Conservation (phyloP, 2,329 filamentous ascomycete species). For the Neophaeococcomyces mojaviensis region DNA sequence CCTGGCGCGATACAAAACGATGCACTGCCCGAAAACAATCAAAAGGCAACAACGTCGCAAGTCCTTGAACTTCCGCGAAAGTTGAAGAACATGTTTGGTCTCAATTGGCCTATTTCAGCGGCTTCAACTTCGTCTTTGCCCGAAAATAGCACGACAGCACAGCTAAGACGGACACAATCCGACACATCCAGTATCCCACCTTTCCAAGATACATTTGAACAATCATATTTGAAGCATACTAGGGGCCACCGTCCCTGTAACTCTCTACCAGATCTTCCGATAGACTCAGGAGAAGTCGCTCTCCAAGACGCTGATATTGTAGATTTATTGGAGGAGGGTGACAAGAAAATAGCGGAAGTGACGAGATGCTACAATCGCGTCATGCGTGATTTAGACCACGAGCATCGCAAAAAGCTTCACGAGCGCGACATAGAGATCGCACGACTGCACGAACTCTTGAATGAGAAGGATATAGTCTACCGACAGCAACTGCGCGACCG, state of each 20-base stretch:
- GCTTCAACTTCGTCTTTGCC: not conserved
- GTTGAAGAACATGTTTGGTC: not conserved
- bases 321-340: not conserved
- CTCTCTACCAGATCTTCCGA: not conserved
- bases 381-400: slow-evolving; percentile 27
- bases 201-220: not conserved
- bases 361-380: slow-evolving; percentile 25
- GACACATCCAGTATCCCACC: slow-evolving; percentile 1
- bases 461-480: slow-evolving; percentile 28
- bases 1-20: not conserved
- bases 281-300: not conserved
- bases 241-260: not conserved
- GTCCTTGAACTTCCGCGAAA: not conserved
- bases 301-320: too few species aligned
- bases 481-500: slow-evolving; percentile 25
- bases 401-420: slow-evolving; percentile 25
- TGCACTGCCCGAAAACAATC: not conserved
- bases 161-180: slow-evolving; percentile 3
- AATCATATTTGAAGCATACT: not conserved
- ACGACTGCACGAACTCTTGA: slow-evolving; percentile 23
- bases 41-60: not conserved
- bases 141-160: not conserved
- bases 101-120: slow-evolving; percentile 1
- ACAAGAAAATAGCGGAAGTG: slow-evolving; percentile 5
- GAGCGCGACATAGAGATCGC: slow-evolving; percentile 26